Conservation (phyloP, 2,329 filamentous ascomycete species). For the Exophiala oligosperma region DNA sequence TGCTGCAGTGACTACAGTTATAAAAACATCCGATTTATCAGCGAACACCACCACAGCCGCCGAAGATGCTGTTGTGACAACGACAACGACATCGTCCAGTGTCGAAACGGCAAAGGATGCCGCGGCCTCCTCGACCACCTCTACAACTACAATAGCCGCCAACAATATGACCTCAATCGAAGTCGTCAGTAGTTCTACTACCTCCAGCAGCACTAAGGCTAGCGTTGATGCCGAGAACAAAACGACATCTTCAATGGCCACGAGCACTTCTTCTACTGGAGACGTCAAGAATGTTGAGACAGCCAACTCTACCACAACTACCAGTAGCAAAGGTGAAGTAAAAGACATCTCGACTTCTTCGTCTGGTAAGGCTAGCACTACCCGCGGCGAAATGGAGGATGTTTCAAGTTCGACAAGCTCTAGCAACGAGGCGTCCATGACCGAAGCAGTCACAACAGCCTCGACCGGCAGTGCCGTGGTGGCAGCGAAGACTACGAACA, state of each 20-base stretch:
- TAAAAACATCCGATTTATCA: not conserved
- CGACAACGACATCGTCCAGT: not conserved
- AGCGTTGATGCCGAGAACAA: not conserved
- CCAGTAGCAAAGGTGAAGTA: not conserved
- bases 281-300: not conserved
- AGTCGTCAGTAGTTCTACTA: too few relatives aligned
- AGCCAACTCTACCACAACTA: constrained; percentile 4
- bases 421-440: not conserved
- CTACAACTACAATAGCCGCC: not conserved
- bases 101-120: too few relatives aligned
- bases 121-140: not conserved
- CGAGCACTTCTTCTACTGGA: not conserved
- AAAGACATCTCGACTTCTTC: constrained; percentile 1
- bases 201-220: not conserved
- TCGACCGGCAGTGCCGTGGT: not conserved
- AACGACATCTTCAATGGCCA: not conserved
- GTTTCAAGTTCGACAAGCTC: constrained; percentile 3
- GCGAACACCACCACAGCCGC: constrained; percentile 1
- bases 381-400: constrained; percentile 1
- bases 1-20: not conserved
- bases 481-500: not conserved
- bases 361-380: constrained; percentile 1
- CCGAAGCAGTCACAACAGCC: not conserved
- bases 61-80: not conserved
- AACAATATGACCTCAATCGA: too few relatives aligned